These are phyloP conservation scores for Aspergillus uvarum DNA, from an alignment of 2,329 filamentous ascomycete species.

Conservation along the genomic window DNA sequence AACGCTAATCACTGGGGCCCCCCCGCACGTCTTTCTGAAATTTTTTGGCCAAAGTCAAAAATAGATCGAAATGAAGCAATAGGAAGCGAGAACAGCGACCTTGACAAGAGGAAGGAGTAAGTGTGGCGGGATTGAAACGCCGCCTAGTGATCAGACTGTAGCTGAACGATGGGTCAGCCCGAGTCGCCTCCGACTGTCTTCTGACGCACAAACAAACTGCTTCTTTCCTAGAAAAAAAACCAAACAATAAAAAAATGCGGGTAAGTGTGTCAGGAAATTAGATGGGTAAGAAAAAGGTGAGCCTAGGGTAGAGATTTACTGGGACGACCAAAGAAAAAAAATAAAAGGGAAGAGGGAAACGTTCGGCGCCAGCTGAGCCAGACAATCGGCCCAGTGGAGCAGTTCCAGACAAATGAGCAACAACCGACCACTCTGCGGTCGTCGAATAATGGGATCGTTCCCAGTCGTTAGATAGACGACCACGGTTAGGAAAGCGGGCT, in stretches of 20 bases:
- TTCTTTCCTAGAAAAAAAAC: not conserved
- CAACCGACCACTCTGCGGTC: constrained; percentile 22
- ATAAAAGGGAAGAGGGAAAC: constrained; percentile 15
- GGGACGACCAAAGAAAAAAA: constrained; percentile 13
- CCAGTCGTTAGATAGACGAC: constrained; percentile 23
- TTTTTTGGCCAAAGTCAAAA: constrained; percentile 5
- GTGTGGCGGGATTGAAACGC: constrained; percentile 23
- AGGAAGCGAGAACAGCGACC: not conserved
- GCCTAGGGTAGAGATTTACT: constrained; percentile 13
- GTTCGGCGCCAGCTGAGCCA: constrained; percentile 19
- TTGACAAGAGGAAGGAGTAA: constrained; percentile 6
- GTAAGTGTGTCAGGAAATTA: constrained; percentile 7
- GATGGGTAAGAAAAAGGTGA: not conserved
- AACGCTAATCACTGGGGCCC: constrained; percentile 2
- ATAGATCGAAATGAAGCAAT: constrained; percentile 7
- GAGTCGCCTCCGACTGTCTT: constrained; percentile 21
- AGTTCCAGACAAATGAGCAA: constrained; percentile 20
- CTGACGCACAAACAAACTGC: constrained; percentile 21
- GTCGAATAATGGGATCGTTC: constrained; percentile 23
- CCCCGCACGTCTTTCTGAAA: not conserved
- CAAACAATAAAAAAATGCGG: not conserved
- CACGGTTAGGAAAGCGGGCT: constrained; percentile 31
- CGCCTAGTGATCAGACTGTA: constrained; percentile 24
- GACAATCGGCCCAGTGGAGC: constrained; percentile 23
- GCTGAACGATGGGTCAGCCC: constrained; percentile 28